These are phyloP conservation scores for Pogostemon cablin DNA, from an alignment of 257 asterid genomes.

Conservation along the genomic window DNA sequence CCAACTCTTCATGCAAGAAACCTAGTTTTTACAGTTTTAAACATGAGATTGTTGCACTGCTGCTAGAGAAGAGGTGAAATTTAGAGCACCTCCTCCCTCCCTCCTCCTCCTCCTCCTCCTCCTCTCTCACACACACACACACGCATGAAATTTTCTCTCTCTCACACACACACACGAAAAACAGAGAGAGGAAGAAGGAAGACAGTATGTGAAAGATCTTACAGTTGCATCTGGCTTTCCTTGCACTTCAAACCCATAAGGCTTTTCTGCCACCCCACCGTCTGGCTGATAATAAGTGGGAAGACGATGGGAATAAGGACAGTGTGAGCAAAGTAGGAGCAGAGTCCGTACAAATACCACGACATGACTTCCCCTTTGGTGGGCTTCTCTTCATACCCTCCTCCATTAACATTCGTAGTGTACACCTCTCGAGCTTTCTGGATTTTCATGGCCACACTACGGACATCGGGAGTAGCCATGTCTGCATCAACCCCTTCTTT, in stretches of 20 bases:
- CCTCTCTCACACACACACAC: too few species aligned
- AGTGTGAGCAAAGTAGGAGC: conserved; percentile 77
- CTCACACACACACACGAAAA: neutral
- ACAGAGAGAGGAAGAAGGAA: neutral
- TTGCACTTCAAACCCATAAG: conserved; percentile 53
- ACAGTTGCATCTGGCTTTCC: conserved; percentile 61
- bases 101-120: too few species aligned
- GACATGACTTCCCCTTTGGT: conserved; percentile 57
- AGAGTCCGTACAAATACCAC: conserved; percentile 80
- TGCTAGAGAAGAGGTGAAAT: too few species aligned
- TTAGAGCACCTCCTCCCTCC: too few species aligned
- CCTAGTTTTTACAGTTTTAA: too few species aligned
- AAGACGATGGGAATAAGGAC: conserved; percentile 77
- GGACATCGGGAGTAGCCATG: conserved; percentile 44
- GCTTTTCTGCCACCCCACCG: conserved; percentile 71
- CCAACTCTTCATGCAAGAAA: too few species aligned
- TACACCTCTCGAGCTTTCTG: conserved; percentile 49
- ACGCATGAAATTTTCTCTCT: too few species aligned
- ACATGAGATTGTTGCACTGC: too few species aligned
- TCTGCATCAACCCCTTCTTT: conserved; percentile 38
- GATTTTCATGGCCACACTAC: conserved; percentile 48
- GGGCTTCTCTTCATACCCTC: conserved; percentile 62
- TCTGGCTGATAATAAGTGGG: conserved; percentile 81
- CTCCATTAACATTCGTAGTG: conserved; percentile 35
- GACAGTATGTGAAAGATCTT: conserved; percentile 33